These are phyloP conservation scores for Podospora anserina DNA, from an alignment of 495 filamentous ascomycete genomes.

Conservation along the genomic window DNA sequence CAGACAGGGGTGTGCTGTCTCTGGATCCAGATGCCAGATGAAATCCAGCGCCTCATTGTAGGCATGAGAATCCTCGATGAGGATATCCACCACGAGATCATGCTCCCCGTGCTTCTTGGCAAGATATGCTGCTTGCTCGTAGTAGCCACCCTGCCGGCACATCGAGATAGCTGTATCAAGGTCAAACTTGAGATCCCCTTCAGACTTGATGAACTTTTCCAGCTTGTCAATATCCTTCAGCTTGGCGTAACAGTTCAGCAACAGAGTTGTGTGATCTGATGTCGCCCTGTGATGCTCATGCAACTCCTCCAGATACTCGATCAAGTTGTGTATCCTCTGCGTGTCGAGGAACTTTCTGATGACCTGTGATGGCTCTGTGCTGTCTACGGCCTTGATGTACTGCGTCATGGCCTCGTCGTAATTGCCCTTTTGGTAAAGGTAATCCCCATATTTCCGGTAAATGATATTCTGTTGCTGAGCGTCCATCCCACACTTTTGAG, in stretches of 20 bases:
- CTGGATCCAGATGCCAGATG: slow-evolving; percentile 83
- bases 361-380: slow-evolving; percentile 89
- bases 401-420: slow-evolving; percentile 98
- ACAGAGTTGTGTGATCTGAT: slow-evolving; percentile 90
- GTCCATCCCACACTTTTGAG: slow-evolving; percentile 82
- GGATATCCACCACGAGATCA: slow-evolving; percentile 87
- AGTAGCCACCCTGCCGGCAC: slow-evolving; percentile 98
- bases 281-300: slow-evolving; percentile 93
- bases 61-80: slow-evolving; percentile 90
- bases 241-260: slow-evolving; percentile 97
- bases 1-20: slow-evolving; percentile 76
- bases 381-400: slow-evolving; percentile 93
- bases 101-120: slow-evolving; percentile 93
- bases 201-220: slow-evolving; percentile 93
- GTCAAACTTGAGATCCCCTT: slow-evolving; percentile 93
- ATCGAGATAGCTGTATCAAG: slow-evolving; percentile 95
- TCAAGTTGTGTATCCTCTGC: slow-evolving; percentile 93
- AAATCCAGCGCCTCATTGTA: slow-evolving; percentile 87
- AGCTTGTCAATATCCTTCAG: slow-evolving; percentile 93
- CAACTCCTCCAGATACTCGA: slow-evolving; percentile 94
- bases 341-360: slow-evolving; percentile 96
- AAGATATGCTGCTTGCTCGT: slow-evolving; percentile 91
- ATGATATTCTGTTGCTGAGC: slow-evolving; percentile 81
- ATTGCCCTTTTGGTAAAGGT: slow-evolving; percentile 89
- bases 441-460: slow-evolving; percentile 90